A percentile compares a stretch with the other conserved stretches of the same genome.
Evolutionary conservation across 805 yeast species (phyloP).

Genomic region (Wickerhamomyces chaumierensis): DNA sequence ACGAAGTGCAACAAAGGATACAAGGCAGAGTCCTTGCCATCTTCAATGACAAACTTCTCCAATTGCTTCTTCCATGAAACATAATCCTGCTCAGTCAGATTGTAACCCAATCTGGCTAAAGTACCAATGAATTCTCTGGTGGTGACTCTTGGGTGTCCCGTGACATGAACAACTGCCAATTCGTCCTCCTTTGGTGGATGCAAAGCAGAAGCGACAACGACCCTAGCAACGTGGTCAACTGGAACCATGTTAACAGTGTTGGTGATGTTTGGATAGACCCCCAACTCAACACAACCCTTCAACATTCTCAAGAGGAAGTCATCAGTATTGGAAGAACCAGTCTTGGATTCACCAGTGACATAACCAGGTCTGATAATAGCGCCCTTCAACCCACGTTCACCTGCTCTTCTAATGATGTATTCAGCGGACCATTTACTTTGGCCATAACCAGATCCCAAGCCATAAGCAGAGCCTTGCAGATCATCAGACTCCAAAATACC

Average conservation of each 20-base stretch:
- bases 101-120: constrained; percentile 63
- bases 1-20: constrained; percentile 93
- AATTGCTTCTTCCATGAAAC: constrained; percentile 67
- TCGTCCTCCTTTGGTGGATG: constrained; percentile 49
- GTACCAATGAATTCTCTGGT: constrained; percentile 66
- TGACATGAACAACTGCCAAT: constrained; percentile 83
- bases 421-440: constrained; percentile 98
- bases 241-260: constrained; percentile 95
- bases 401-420: constrained; percentile 78
- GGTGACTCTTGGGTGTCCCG: constrained; percentile 87
- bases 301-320: constrained; percentile 90
- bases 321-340: constrained; percentile 92
- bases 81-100: constrained; percentile 51
- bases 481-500: constrained; percentile 83
- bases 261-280: constrained; percentile 71
- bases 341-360: constrained; percentile 72
- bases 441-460: constrained; percentile 89
- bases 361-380: constrained; percentile 93
- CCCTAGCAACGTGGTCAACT: constrained; percentile 94
- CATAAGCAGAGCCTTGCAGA: constrained; percentile 67
- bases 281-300: constrained; percentile 88
- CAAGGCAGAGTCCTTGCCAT: constrained; percentile 70
- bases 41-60: constrained; percentile 68
- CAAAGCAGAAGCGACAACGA: constrained; percentile 73
- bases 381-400: constrained; percentile 77